Base-by-base conservation (phyloP, 805 yeast species). In the Tetrapisispora iriomotensis region DNA sequence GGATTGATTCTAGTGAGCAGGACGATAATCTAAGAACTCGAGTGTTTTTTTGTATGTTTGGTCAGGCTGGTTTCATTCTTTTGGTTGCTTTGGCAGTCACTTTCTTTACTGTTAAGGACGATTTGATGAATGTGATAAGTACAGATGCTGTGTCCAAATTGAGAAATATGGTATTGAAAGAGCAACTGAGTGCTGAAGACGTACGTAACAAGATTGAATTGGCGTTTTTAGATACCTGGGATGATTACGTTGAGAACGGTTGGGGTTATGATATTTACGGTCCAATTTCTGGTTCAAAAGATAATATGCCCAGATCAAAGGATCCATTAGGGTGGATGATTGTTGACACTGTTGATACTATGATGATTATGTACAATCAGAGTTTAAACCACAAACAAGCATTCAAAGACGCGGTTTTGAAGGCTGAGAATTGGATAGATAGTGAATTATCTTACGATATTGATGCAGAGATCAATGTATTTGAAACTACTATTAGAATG, bases 401-500 rank as follows among this genome's bases (percentile, higher is more conserved):
- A 4, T 54, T 74, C 21, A 61, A 71, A 6, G 77, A 74, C 8
- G 87, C 83, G 51, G 65, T 82, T 24, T 60, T 58, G 27, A 68
- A 73, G 22, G 88, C 94, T 6, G 72, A 75, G 44, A 56, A 72
- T 5, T 88, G 95, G 95, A 81, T 88, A 36, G 68, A 71, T 35
- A 64, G 77, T 40, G 85, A 75, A 37, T 66, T 88, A 46, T 69
- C 68, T 38, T 87, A 84, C 55, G 75, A 77, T 49, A 74, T 83
- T 48, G 82, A 85, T 55, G 74, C 78, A 44, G 72, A 72, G 26
- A 92, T 85, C 30, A 86, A 81, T 54, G 79, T 86, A 6, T 88
- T 88, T 61, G 96, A 87, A 57, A 86, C 96, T n/a, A 85, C 96
- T 6, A 87, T 85, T 46, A 71, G 96, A 56, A 85, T 88, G 94